Percentiles rank a stretch among this genome's conserved stretches.
These are phyloP conservation scores for Elsinoe ampelina DNA, from an alignment of 2,329 filamentous ascomycete species.

Conservation along the genomic window DNA sequence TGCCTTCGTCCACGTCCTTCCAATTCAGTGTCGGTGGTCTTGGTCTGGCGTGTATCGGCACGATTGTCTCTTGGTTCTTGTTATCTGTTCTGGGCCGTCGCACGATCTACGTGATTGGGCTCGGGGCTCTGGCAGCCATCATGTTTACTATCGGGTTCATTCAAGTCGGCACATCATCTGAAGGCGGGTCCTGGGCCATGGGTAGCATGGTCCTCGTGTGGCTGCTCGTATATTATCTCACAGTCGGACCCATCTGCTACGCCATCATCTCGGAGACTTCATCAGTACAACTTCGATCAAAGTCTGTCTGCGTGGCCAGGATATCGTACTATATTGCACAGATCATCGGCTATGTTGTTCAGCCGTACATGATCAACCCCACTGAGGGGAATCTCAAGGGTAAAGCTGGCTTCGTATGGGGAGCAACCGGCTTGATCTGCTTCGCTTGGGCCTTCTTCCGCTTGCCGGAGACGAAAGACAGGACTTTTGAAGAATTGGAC, in stretches of 20 bases:
- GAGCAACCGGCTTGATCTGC: constrained; percentile 22
- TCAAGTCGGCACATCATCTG: constrained; percentile 29
- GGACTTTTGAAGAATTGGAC: constrained; percentile 36
- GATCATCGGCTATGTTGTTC: constrained; percentile 33
- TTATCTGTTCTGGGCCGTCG: constrained; percentile 32
- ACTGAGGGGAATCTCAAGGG: constrained; percentile 30
- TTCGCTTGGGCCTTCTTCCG: constrained; percentile 31
- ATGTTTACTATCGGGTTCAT: constrained; percentile 32
- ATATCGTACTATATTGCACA: constrained; percentile 33
- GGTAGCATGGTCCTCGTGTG: constrained; percentile 30
- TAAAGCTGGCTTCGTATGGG: constrained; percentile 36
- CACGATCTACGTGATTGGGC: constrained; percentile 32
- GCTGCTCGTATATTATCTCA: constrained; percentile 30
- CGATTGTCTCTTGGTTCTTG: constrained; percentile 34
- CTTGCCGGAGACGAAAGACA: constrained; percentile 33
- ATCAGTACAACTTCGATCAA: constrained; percentile 30
- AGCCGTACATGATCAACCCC: constrained; percentile 35
- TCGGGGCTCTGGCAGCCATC: constrained; percentile 27
- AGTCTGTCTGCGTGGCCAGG: constrained; percentile 32
- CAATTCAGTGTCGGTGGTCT: constrained; percentile 34
- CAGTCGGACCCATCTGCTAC: constrained; percentile 32
- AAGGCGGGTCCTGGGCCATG: constrained; percentile 31
- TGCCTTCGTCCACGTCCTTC: constrained; percentile 31
- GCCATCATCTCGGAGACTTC: constrained; percentile 32
- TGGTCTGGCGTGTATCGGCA: constrained; percentile 35